Base-by-base conservation (phyloP, 352 stramenopile species). In the Phytophthora multivora region DNA sequence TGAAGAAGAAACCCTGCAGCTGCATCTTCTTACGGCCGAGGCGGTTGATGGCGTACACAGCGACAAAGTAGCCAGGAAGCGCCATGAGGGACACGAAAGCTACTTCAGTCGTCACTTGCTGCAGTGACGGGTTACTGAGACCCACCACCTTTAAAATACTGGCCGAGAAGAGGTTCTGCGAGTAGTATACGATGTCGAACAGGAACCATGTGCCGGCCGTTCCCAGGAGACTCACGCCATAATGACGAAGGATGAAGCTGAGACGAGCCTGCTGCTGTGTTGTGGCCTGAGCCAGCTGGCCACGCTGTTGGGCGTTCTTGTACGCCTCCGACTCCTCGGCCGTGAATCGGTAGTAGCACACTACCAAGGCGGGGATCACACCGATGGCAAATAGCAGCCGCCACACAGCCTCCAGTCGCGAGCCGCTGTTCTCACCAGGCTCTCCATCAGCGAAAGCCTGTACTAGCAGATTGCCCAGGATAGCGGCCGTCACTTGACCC, bases 121-220 rank as follows among this genome's bases (percentile, higher is more conserved):
- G 71, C 43, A 93, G 63, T 5, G 78, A 83, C 2, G 68, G n/a
- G 43, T 89, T 59, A 0, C 70, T 16, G n/a, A 88, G 68, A 15
- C 81, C 81, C 9, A 91, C 65, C 13, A 90, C 78, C 0, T 68
- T 73, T 30, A 91, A 36, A 30, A 93, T 89, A 30, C 71, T 87
- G 12, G 81, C 81, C 10, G 81, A 90, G 60, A 93, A 95, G 12
- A 95, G 63, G 46, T 89, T 90, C 59, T 91, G 80, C 2, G 83
- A 79, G 59, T 89, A 91, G 50, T 88, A 94, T 2, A 91, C 79
- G 50, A 96, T 88, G 57, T 95, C 88, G 58, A 94, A 93, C 10
- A 95, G 77, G 63, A 96, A 93, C 86, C 88, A 96, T 46, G 80
- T 81, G 53, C 80, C 83, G 0, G 87, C 85, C 35, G 79, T 90